phyloP scores from a whole-genome alignment of 139 green algal species.

The Gonium pectorale region DNA sequence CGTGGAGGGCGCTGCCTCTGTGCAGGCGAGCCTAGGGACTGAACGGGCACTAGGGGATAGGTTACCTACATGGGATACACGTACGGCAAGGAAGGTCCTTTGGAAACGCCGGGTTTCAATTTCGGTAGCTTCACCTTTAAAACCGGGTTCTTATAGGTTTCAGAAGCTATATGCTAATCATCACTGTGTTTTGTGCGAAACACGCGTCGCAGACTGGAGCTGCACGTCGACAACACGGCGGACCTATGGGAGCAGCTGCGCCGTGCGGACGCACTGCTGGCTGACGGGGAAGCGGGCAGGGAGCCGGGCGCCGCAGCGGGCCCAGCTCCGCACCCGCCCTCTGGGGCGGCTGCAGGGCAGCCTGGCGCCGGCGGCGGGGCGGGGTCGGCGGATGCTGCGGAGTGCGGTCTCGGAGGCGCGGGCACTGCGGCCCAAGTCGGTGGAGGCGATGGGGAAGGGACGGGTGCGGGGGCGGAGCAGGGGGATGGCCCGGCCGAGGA shows the following conservation, averaged over 20 bases:
- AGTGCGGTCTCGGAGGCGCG: no score
- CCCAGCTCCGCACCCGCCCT: no score
- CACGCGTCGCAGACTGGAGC: no score
- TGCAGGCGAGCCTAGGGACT: not conserved
- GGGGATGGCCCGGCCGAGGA: not conserved
- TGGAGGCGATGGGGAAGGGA: no score
- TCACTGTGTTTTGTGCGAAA: no score
- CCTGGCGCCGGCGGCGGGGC: not conserved
- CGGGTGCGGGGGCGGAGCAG: not conserved
- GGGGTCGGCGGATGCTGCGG: no score
- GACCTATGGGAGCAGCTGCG: not conserved
- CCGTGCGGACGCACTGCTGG: not conserved
- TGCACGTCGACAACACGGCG: slow-evolving; percentile 10
- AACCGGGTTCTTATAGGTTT: no score
- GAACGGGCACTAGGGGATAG: not conserved
- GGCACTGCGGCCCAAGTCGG: no score
- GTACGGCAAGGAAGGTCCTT: not conserved
- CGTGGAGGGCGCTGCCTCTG: not conserved
- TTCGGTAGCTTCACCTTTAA: no score
- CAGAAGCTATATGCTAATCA: not conserved
- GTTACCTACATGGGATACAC: no score
- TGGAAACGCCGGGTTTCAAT: not conserved
- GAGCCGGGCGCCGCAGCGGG: not conserved
- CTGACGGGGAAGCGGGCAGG: not conserved
- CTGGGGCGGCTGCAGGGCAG: no score